These are phyloP conservation scores for Pseudogymnoascus sp. DNA, from an alignment of 2,329 filamentous ascomycete genomes.

Conservation along the genomic window DNA sequence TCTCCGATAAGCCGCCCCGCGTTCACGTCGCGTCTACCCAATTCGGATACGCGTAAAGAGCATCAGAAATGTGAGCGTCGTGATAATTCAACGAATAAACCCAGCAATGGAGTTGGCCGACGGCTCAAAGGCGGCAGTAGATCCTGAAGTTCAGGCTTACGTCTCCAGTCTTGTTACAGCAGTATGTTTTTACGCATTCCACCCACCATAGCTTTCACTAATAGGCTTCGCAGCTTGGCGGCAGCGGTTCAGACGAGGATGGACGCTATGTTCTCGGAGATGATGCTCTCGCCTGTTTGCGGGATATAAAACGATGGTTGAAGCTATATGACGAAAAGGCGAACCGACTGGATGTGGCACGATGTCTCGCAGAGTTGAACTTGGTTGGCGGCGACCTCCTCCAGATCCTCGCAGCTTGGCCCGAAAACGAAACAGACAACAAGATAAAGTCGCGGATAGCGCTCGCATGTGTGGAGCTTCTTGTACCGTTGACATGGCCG, in stretches of 20 bases:
- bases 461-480: slow-evolving; percentile 77
- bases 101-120: slow-evolving; percentile 47
- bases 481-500: slow-evolving; percentile 92
- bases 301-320: slow-evolving; percentile 92
- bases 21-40: slow-evolving; percentile 5
- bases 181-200: slow-evolving; percentile 37
- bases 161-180: slow-evolving; percentile 91
- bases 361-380: slow-evolving; percentile 86
- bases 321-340: slow-evolving; percentile 89
- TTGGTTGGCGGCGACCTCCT: slow-evolving; percentile 83
- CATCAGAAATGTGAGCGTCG: not conserved
- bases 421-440: slow-evolving; percentile 61
- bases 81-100: slow-evolving; percentile 6
- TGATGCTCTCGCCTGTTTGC: slow-evolving; percentile 82
- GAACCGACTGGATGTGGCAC: slow-evolving; percentile 88
- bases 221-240: slow-evolving; percentile 61
- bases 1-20: slow-evolving; percentile 2
- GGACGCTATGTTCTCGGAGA: slow-evolving; percentile 84
- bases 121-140: slow-evolving; percentile 54
- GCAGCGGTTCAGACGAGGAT: slow-evolving; percentile 68
- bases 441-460: slow-evolving; percentile 71
- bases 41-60: slow-evolving; percentile 13
- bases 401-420: slow-evolving; percentile 79
- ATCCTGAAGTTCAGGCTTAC: slow-evolving; percentile 87
- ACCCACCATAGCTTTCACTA: slow-evolving; percentile 12